Evolutionary conservation across 768 basidiomycete species (phyloP), one percentile per base, ranked within the genome.

Genomic region (Boletus rubroflammeus): DNA sequence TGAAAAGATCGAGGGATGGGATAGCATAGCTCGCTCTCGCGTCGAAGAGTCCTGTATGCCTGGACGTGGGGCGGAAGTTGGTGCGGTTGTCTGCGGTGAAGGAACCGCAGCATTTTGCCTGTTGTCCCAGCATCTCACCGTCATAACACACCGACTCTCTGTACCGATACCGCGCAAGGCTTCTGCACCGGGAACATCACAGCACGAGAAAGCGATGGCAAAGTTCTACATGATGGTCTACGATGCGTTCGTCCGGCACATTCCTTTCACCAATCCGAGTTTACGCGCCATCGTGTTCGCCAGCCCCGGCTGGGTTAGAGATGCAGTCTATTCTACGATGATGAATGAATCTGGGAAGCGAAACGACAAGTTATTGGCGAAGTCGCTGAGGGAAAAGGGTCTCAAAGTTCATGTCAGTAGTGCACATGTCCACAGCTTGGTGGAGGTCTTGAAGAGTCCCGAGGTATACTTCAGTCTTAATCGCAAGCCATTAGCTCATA

Each of bases 11-110:
- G 82, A 88, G 50, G 90, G 90, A 15, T 99, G 97, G 97, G 97
- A 99, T 65, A 92, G 89, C 54, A 74, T 99, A 48, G 88, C 94
- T 2, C 68, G 88, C 14, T 79, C 83, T 28, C 78, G 96, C 19
- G 82, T 99, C 0, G 78, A 90, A 48, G 97, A 98, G 57, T 82
- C 93, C 21, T 94, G 92, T 51, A 76, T 90, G 36, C 93, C 93
- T n/a, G 97, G 96, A 25, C 78, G 88, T 61, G 96, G 97, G 0
- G 97, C 97, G 5, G 97, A 99, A 64, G 88, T 99, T 5, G 97
- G 91, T 14, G 97, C 97, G 0, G 80, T 99, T 23, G 92, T 99
- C 5, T 93, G 91, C 60, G 96, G 97, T 32, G 97, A 99, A 77
- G 97, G 97, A 19, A 86, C 83, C 2, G 97, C 97, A 1, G 87